Base-by-base conservation (phyloP, 1,284 basidiomycete species). In the Tilletia horrida region DNA sequence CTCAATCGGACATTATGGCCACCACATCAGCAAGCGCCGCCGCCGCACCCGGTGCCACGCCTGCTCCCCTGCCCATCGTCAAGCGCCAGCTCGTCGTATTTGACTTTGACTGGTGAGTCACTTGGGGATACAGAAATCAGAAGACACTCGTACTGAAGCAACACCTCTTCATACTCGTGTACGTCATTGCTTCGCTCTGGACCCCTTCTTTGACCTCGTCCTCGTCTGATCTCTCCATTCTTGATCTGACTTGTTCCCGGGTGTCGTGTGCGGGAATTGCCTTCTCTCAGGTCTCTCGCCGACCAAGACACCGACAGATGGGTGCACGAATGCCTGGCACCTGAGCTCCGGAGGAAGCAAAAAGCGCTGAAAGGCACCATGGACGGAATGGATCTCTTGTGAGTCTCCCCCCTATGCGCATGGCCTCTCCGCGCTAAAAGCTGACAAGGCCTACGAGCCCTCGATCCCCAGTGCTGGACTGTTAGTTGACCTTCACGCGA, bases 261-360 rank as follows among this genome's bases (percentile, higher is more conserved):
- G 25, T 52, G 50, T 52, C 50, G 50, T 27, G 50, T 52, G 50
- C 64, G 40, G 29, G 43, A 16, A 25, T 14, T 29, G 25, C 50
- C 50, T 25, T 2, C 25, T 4, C 21, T 35, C 52, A 76, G 75
- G 75, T 78, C 79, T 9, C 65, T 81, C 42, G 90, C 89, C 66
- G 95, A 98, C 84, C 93, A 97, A 84, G 96, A 98, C 84, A 91
- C 93, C 2, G 96, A 98, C 84, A 87, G 94, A 84, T 98, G 91
- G 88, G 86, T 97, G 67, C 91, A 97, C 78, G 95, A 98, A 82
- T 91, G 94, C 62, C 87, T 96, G 43, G 90, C 88, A 2, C 91
- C 91, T 1, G 87, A 91, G 71, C 85, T 97, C 57, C 89, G 95
- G 65, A 85, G 91, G 62, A 88, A 90, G 80, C 88, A 97, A 85